Conservation (phyloP, 441 rosid species). For the Erodium texanum region DNA sequence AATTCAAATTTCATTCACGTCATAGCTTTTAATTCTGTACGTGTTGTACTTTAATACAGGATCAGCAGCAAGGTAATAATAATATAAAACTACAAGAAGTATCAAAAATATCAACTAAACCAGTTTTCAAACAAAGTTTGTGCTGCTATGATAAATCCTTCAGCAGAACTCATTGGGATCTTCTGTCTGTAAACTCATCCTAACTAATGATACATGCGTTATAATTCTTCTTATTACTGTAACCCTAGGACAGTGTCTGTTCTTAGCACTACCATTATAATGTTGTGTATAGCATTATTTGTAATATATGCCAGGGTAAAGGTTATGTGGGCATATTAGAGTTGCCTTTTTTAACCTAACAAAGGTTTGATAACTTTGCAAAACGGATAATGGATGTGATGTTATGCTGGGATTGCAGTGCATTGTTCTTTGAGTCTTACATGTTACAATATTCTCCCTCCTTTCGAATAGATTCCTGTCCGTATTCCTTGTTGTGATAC, state of each 20-base stretch:
- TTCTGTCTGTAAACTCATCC: not conserved
- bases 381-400: not conserved
- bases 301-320: not conserved
- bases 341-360: not conserved
- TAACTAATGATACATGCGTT: not conserved
- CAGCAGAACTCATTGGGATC: not conserved
- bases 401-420: not conserved
- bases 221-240: not conserved
- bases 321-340: conserved; percentile 1
- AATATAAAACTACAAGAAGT: not conserved
- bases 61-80: not conserved
- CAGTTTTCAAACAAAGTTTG: not conserved
- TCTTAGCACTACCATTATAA: not conserved
- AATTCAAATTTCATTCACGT: not conserved
- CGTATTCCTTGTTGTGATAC: conserved; percentile 8
- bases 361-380: not conserved
- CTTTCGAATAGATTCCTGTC: not conserved
- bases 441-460: not conserved
- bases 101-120: not conserved
- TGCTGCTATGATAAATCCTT: too few relatives aligned
- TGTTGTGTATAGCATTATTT: not conserved
- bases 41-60: not conserved
- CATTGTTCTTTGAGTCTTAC: not conserved
- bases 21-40: not conserved
- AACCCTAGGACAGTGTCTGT: not conserved